Base-by-base conservation (phyloP, 2,329 filamentous ascomycete species). In the Aureobasidium sp. region DNA sequence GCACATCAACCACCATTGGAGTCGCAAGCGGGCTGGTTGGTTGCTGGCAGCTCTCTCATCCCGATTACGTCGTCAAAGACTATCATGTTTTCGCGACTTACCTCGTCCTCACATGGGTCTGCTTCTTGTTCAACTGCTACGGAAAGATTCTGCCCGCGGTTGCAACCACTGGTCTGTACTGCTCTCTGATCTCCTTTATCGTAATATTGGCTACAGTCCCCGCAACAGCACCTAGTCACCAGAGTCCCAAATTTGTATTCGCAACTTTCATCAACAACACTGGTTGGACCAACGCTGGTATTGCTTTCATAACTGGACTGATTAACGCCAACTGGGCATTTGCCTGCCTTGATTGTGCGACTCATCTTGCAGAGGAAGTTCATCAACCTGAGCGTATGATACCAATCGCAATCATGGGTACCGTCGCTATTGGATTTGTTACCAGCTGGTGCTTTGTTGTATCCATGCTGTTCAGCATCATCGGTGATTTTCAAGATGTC, bases 251-350 rank as follows among this genome's bases (percentile, higher is more conserved):
- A 26, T 82, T 81, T 68, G 80, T 82, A 65, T 82, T 81, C 66
- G 75, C 77, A 0, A 79, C 75, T 42, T 82, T 81, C 66, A 76
- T 78, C 70, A 83, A 82, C 69, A 77, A 77, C 63, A 81, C 78
- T 0, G 80, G 77, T 26, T 82, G 78, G 79, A 62, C 67, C 10
- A 69, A 74, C 48, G 72, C 74, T 63, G 79, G 78, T 26, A 77
- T 82, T 48, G 78, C 78, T 23, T 82, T 81, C 70, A 77, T 82
- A 48, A 77, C 80, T 56, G 80, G 80, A 34, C 72, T 82, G 6
- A 77, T 82, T 62, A 80, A 79, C 65, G 76, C 77, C 20, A 80
- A 81, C 66, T 81, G 77, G 76, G 72, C 76, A 41, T 81, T 80
- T 63, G 77, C 77, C 17, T 80, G 79, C 58, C 74, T 82, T 15